phyloP scores from a whole-genome alignment of 129 eudicot genomes.

The Helianthus tuberosus region DNA sequence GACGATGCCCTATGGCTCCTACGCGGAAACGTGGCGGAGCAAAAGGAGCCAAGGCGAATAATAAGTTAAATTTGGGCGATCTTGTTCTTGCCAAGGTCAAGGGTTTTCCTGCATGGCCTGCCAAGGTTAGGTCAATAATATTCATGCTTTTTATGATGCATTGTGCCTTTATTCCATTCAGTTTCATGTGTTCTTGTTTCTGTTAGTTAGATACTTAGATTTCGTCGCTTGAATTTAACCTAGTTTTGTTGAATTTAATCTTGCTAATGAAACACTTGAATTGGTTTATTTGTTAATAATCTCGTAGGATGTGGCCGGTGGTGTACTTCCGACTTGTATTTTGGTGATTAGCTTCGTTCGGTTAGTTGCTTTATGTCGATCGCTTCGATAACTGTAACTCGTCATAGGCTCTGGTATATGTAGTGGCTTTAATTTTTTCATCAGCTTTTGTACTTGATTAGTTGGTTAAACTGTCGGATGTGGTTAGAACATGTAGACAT shows the following conservation, averaged over 20 bases:
- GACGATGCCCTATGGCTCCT: constrained; percentile 77
- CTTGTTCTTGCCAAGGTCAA: constrained; percentile 97
- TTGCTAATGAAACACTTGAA: constrained; percentile 14
- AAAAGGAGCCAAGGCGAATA: constrained; percentile 59
- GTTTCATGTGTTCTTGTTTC: constrained; percentile 7
- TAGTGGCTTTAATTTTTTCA: constrained; percentile 22
- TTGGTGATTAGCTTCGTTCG: constrained; percentile 25
- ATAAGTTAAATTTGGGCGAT: constrained; percentile 81
- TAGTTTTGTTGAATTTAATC: constrained; percentile 13
- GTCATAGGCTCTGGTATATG: constrained; percentile 17
- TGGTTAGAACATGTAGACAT: constrained; percentile 16
- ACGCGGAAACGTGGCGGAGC: constrained; percentile 81
- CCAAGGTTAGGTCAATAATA: constrained; percentile 56
- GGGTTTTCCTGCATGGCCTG: constrained; percentile 99
- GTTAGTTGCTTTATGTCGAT: constrained; percentile 15
- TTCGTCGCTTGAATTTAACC: constrained; percentile 1
- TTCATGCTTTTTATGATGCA: constrained; percentile 6
- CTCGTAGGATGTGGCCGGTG: constrained; percentile 18
- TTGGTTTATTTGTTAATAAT: not conserved
- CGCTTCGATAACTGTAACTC: not conserved
- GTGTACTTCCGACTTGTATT: constrained; percentile 12
- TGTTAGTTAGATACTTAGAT: not conserved
- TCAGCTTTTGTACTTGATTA: constrained; percentile 22
- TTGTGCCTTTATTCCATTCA: constrained; percentile 8
- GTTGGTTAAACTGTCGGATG: constrained; percentile 2